phyloP scores from a whole-genome alignment of 495 filamentous ascomycete genomes.

The Oidiodendron maius region DNA sequence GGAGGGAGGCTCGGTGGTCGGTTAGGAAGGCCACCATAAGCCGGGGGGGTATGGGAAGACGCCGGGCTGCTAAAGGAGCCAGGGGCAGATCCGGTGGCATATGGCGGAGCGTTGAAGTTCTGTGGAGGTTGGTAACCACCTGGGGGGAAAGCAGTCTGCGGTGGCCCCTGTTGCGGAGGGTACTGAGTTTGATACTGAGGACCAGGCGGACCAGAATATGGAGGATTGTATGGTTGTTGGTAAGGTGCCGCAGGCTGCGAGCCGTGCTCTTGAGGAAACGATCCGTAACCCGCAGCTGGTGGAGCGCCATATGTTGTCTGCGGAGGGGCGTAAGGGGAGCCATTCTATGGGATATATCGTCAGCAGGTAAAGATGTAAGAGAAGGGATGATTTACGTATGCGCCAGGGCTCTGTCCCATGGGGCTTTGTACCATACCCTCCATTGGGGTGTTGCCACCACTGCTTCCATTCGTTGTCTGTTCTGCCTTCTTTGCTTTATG shows the following conservation, averaged over 20 bases:
- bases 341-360: constrained; percentile 23
- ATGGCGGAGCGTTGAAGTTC: constrained; percentile 14
- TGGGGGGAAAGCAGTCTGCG: constrained; percentile 18
- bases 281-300: constrained; percentile 24
- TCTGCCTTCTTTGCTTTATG: constrained; percentile 64
- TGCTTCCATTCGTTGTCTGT: constrained; percentile 46
- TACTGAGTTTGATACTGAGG: constrained; percentile 22
- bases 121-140: constrained; percentile 12
- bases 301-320: constrained; percentile 18
- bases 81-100: constrained; percentile 35
- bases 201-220: constrained; percentile 22
- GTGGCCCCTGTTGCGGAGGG: constrained; percentile 16
- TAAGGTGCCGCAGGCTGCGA: constrained; percentile 22
- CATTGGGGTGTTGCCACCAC: constrained; percentile 54
- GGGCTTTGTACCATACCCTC: constrained; percentile 46
- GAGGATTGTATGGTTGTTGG: constrained; percentile 21
- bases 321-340: constrained; percentile 25
- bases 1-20: constrained; percentile 46
- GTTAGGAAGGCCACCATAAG: constrained; percentile 30
- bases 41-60: constrained; percentile 24
- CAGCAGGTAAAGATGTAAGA: not conserved
- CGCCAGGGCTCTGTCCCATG: constrained; percentile 45
- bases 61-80: constrained; percentile 37
- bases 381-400: constrained; percentile 42
- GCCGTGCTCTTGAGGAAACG: constrained; percentile 23